Conservation (phyloP, 371 early-diverging fungal species). For the Actinomortierella ambigua region DNA sequence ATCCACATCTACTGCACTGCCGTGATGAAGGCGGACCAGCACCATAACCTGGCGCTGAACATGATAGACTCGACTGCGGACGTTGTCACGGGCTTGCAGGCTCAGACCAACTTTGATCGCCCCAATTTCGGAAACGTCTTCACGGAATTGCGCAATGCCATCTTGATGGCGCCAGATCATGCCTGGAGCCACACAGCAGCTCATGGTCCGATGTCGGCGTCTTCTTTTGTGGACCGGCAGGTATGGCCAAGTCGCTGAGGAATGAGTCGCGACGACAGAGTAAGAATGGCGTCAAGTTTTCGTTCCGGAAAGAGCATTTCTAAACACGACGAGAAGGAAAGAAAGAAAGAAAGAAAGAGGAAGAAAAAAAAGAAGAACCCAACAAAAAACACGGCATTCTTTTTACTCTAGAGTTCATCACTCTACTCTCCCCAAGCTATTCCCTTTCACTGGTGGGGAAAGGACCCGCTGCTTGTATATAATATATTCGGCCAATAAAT, state of each 20-base stretch:
- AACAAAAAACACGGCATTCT: no score
- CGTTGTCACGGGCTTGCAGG: conserved; percentile 59
- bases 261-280: conserved; percentile 42
- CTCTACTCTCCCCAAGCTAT: no score
- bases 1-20: conserved; percentile 75
- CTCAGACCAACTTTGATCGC: conserved; percentile 63
- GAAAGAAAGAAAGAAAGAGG: no score
- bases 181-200: conserved; percentile 29
- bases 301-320: conserved; percentile 62
- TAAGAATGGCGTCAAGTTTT: conserved; percentile 49
- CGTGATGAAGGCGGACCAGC: conserved; percentile 56
- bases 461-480: no score
- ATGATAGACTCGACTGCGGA: conserved; percentile 52
- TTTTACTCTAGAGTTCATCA: no score
- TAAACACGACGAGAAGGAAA: no score
- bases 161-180: conserved; percentile 45
- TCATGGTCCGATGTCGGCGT: conserved; percentile 56
- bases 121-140: conserved; percentile 62
- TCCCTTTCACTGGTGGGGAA: no score
- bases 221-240: conserved; percentile 72
- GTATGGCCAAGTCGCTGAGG: conserved; percentile 49
- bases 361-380: no score
- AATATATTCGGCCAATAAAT: no score
- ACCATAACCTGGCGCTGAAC: conserved; percentile 59
- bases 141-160: conserved; percentile 47